Percentiles rank a stretch among this genome's conserved stretches.
Evolutionary conservation across 2,329 filamentous ascomycete species (phyloP).

Genomic region (Lasiodiplodia sp.): DNA sequence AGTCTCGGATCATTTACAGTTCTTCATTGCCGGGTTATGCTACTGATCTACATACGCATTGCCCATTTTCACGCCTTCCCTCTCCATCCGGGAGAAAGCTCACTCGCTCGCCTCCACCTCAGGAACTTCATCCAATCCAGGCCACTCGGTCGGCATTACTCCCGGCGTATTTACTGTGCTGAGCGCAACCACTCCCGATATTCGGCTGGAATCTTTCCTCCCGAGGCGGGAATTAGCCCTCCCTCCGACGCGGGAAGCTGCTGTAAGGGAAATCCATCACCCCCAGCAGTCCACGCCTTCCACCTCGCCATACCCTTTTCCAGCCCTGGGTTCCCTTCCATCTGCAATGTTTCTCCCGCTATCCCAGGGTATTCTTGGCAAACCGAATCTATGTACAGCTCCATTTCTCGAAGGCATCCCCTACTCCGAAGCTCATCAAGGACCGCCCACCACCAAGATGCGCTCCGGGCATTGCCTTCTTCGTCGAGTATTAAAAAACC

Average conservation of each 20-base stretch:
- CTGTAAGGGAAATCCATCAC: neutral
- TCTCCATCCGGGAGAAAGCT: neutral
- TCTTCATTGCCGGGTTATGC: too few species aligned
- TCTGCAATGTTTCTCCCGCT: neutral
- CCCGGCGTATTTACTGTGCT: neutral
- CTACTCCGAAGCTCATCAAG: neutral
- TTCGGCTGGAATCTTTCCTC: neutral
- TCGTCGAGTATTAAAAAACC: neutral
- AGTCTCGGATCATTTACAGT: too few species aligned
- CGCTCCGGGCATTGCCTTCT: neutral
- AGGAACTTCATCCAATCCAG: neutral
- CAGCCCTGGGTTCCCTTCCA: neutral
- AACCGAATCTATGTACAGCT: neutral
- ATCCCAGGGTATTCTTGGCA: neutral
- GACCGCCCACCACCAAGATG: slow-evolving; percentile 10
- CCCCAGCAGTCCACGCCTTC: neutral
- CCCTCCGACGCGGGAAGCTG: too few species aligned
- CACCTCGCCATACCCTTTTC: neutral
- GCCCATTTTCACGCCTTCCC: neutral
- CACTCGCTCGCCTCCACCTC: neutral
- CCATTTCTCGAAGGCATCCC: neutral
- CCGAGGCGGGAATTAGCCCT: too few species aligned
- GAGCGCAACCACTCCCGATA: neutral
- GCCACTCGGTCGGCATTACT: neutral
- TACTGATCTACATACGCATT: neutral